Evolutionary conservation across 116 monocot species (phyloP).

Genomic region (Cymodocea nodosa): DNA sequence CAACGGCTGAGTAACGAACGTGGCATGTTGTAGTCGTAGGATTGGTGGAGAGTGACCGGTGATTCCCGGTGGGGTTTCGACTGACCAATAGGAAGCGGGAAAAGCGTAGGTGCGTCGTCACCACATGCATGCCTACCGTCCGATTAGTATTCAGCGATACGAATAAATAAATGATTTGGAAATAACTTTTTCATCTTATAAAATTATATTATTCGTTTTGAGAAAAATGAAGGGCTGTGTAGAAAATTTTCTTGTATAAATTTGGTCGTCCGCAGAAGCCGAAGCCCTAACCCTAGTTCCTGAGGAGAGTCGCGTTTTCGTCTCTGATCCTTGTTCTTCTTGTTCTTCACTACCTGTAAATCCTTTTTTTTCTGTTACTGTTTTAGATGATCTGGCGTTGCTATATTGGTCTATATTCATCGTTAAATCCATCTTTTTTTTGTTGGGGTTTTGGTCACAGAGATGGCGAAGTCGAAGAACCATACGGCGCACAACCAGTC

Average conservation of each 20-base stretch:
- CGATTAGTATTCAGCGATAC: conserved; percentile 1
- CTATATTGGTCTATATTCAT: no score
- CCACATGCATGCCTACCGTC: background rate
- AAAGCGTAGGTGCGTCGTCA: conserved; percentile 2
- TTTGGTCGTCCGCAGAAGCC: background rate
- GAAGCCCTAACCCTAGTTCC: conserved; percentile 1
- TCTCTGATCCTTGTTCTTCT: background rate
- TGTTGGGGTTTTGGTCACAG: background rate
- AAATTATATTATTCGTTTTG: background rate
- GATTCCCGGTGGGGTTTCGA: conserved; percentile 1
- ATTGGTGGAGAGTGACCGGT: background rate
- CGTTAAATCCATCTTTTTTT: no score
- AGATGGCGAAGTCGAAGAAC: conserved; percentile 88
- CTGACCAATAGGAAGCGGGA: background rate
- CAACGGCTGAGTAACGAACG: background rate
- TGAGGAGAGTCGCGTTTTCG: background rate
- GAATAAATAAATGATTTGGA: background rate
- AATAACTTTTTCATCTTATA: background rate
- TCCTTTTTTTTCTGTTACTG: background rate
- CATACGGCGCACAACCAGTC: conserved; percentile 89
- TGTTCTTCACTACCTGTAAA: no score
- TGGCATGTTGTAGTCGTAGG: background rate
- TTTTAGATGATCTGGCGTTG: background rate
- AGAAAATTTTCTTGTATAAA: no score
- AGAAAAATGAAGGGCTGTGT: no score